These are phyloP conservation scores for Uncinocarpus reesii DNA, from an alignment of 2,329 filamentous ascomycete genomes.

Conservation along the genomic window DNA sequence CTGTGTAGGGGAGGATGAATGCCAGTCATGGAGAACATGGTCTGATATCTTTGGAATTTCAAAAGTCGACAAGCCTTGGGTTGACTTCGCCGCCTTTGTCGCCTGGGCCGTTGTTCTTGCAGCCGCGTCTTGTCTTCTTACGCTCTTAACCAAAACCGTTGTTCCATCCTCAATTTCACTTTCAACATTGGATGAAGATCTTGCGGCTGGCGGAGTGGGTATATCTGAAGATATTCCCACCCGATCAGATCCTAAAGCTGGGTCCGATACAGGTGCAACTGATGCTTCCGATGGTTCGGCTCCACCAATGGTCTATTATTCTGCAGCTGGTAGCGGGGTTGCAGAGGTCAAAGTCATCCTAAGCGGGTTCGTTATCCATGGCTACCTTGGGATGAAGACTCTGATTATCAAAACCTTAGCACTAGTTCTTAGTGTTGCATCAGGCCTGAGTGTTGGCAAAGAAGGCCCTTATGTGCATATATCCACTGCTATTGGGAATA, in stretches of 20 bases:
- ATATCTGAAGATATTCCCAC: conserved; percentile 34
- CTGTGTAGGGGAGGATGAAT: conserved; percentile 47
- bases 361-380: conserved; percentile 94
- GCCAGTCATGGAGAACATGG: conserved; percentile 54
- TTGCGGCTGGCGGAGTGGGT: conserved; percentile 53
- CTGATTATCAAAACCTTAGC: conserved; percentile 74
- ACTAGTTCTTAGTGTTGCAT: conserved; percentile 78
- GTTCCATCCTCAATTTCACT: conserved; percentile 82
- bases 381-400: conserved; percentile 82
- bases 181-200: conserved; percentile 82
- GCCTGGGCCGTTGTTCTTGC: conserved; percentile 60
- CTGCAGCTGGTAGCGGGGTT: conserved; percentile 88
- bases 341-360: conserved; percentile 95
- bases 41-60: conserved; percentile 51
- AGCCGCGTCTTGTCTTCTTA: conserved; percentile 63
- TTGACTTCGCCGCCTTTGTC: conserved; percentile 71
- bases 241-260: conserved; percentile 29
- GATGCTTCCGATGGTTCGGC: conserved; percentile 25
- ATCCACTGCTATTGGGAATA: conserved; percentile 88
- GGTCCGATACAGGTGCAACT: conserved; percentile 26
- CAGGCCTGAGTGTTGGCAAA: conserved; percentile 86
- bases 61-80: conserved; percentile 44
- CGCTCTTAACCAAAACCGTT: conserved; percentile 82
- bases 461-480: conserved; percentile 97
- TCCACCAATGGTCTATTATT: conserved; percentile 84